A percentile compares a stretch with the other conserved stretches of the same genome.
Evolutionary conservation across 345 rosid genomes (phyloP).

Genomic region (Eucalyptus melliodora): DNA sequence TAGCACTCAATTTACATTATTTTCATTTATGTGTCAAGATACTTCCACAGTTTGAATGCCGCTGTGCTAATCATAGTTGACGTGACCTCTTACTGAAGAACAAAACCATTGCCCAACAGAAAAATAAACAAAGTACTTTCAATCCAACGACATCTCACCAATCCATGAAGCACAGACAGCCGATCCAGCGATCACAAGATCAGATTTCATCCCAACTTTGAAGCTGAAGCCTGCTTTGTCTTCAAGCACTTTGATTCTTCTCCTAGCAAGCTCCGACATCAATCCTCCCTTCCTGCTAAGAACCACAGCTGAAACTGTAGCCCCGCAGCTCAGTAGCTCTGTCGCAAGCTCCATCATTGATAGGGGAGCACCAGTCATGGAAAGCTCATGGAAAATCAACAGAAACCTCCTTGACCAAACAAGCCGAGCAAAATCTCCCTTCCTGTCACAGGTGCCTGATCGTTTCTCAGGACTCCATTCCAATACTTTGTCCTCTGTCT

Average conservation of each 20-base stretch:
- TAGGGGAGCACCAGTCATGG: constrained; percentile 97
- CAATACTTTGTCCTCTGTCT: constrained; percentile 55
- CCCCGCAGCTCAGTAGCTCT: constrained; percentile 97
- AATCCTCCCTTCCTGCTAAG: constrained; percentile 91
- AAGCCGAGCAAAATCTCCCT: constrained; percentile 81
- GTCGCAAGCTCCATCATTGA: constrained; percentile 98
- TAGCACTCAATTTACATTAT: neutral
- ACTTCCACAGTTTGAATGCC: neutral
- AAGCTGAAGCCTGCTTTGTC: constrained; percentile 87
- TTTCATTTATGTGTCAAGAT: neutral
- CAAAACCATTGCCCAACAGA: neutral
- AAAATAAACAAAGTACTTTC: neutral
- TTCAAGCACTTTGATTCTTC: constrained; percentile 86
- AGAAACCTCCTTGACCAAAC: constrained; percentile 97
- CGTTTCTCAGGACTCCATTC: constrained; percentile 93
- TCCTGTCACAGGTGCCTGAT: constrained; percentile 91
- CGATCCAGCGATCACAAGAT: constrained; percentile 92
- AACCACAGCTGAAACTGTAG: constrained; percentile 90
- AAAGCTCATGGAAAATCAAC: constrained; percentile 87
- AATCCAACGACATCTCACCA: constrained; percentile 25
- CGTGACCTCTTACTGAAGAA: neutral
- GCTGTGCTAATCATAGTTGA: neutral
- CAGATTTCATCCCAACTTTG: constrained; percentile 93
- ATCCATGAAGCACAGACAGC: constrained; percentile 98
- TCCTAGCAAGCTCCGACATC: constrained; percentile 71